Conservation (phyloP, 352 stramenopile genomes). For the Peronospora destructor region DNA sequence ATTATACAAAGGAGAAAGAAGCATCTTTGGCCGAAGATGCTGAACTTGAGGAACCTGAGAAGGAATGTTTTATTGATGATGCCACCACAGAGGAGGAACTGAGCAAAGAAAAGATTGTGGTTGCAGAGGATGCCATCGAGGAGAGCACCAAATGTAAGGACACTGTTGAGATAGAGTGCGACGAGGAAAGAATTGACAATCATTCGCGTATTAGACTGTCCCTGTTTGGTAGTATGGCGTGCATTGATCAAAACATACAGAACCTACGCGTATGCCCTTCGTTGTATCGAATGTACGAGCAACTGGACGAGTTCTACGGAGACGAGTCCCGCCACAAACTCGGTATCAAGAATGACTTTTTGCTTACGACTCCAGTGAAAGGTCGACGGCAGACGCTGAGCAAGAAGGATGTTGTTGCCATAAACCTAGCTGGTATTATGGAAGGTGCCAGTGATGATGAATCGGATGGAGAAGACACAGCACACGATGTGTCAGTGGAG, state of each 20-base stretch:
- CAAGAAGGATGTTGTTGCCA: conserved; percentile 24
- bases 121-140: not conserved
- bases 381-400: conserved; percentile 27
- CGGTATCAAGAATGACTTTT: conserved; percentile 49
- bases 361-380: conserved; percentile 52
- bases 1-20: conserved; percentile 6
- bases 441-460: conserved; percentile 37
- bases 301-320: conserved; percentile 62
- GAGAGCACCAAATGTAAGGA: conserved; percentile 6
- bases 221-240: conserved; percentile 42
- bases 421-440: conserved; percentile 37
- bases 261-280: conserved; percentile 57
- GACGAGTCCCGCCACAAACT: conserved; percentile 47
- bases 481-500: conserved; percentile 32
- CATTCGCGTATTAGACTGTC: conserved; percentile 39
- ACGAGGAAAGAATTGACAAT: conserved; percentile 3
- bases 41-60: conserved; percentile 2
- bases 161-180: conserved; percentile 1
- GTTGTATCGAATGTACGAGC: conserved; percentile 61
- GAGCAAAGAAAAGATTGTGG: conserved; percentile 7
- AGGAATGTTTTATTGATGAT: conserved; percentile 11
- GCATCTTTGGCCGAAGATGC: not conserved
- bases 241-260: conserved; percentile 48
- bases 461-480: conserved; percentile 33
- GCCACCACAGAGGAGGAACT: conserved; percentile 13